Evolutionary conservation across 2,329 filamentous ascomycete species (phyloP), one percentile per base, ranked within the genome.

Genomic region (Plectosphaerella sp.): DNA sequence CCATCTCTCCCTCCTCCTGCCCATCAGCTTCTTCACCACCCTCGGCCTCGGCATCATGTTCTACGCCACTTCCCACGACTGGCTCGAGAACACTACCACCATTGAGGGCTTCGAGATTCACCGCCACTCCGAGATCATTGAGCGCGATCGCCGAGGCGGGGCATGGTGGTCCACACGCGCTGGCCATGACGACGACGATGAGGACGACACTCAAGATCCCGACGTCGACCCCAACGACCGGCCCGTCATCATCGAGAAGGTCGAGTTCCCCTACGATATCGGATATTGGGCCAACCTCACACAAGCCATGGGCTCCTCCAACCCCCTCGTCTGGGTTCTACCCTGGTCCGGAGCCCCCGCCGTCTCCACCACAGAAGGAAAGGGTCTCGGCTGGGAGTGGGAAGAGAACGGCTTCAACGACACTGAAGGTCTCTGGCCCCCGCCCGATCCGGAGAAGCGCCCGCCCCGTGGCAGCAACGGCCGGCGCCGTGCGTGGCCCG

Each of bases 231-330:
- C 61, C 45, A 60, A 58, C 9, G 61, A 57, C 24, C 66, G 72
- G 52, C 56, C 85, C 3, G 69, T 74, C 11, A 77, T 88, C 43
- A 12, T 43, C 16, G 74, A 79, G 52, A 79, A 76, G 50, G 80
- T 92, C 60, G 88, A 93, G 66, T 94, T 91, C 60, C 90, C 89
- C 0, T 94, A 91, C 68, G 89, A 95, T 62, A 71, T 93, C 45
- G 88, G 88, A 48, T 74, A 94, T 60, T 91, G 83, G 71, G 66
- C 72, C 36, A 95, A 95, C 66, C 76, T 93, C 64, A 77, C 79
- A 15, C 85, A 89, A 63, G 87, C 84, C 15, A 92, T 94, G 87
- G 88, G 88, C 4, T 85, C 82, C 1, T 58, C 64, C 8, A 91
- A 89, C 62, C 61, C 80, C 0, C 57, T 91, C 0, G 64, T 77